Percentiles rank a stretch among this genome's conserved stretches.
Conservation (phyloP, 306 rosid species). For the Gillenia trifoliata region DNA sequence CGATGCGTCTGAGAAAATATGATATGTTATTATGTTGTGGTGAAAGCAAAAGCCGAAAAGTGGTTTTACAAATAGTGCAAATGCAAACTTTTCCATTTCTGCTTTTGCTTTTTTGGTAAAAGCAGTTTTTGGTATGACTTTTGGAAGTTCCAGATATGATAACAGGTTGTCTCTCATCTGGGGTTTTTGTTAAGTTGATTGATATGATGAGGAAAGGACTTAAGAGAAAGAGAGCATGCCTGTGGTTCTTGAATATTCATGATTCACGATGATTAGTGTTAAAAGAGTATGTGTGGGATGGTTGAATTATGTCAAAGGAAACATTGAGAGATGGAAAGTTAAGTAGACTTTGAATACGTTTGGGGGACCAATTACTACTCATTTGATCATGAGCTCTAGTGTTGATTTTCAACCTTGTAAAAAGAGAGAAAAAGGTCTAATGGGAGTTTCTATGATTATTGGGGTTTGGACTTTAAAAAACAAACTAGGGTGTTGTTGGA, state of each 20-base stretch:
- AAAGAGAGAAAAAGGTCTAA: neutral
- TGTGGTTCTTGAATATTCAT: neutral
- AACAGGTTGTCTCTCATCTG: neutral
- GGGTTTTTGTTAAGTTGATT: neutral
- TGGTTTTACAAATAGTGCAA: neutral
- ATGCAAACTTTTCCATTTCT: neutral
- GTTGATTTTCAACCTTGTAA: neutral
- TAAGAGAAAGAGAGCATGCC: neutral
- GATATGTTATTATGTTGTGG: neutral
- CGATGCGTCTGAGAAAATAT: neutral
- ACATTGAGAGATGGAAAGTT: neutral
- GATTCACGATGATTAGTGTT: neutral
- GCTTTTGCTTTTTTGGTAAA: neutral
- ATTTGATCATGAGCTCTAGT: neutral
- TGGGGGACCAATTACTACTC: neutral
- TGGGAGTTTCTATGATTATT: neutral
- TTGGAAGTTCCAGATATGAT: conserved; percentile 1
- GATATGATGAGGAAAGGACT: neutral
- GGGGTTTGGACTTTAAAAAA: neutral
- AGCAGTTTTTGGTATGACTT: neutral
- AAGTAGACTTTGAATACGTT: neutral
- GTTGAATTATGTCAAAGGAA: neutral
- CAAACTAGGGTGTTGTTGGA: neutral
- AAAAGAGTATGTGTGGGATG: neutral
- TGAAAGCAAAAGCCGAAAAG: neutral